phyloP scores from a whole-genome alignment of 108 stramenopile genomes.

The Chaetoceros muelleri region DNA sequence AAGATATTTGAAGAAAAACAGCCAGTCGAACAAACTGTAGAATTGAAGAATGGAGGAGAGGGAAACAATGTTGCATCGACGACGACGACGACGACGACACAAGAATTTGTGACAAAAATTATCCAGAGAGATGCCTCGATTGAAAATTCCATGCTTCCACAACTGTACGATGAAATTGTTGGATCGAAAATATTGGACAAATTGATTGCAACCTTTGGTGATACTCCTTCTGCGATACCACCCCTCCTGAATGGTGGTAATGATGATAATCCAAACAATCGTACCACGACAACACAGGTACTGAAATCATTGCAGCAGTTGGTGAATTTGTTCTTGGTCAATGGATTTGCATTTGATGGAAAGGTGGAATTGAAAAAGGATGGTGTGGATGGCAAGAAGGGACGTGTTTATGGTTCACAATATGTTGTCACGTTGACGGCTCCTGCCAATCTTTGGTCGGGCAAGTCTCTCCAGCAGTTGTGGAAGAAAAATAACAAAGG shows the following conservation, averaged over 20 bases:
- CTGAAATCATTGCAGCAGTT: conserved; percentile 43
- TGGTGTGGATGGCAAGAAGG: neutral
- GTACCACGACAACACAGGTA: conserved; percentile 12
- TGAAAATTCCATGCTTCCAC: conserved; percentile 28
- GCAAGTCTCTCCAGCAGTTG: conserved; percentile 39
- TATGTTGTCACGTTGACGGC: conserved; percentile 36
- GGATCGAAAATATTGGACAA: conserved; percentile 46
- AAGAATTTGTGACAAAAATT: conserved; percentile 44
- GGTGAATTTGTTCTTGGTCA: conserved; percentile 58
- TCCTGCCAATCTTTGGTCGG: conserved; percentile 74
- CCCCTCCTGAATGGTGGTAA: conserved; percentile 15
- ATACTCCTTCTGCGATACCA: conserved; percentile 44
- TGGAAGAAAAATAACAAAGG: no score
- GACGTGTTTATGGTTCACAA: conserved; percentile 22
- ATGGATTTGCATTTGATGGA: conserved; percentile 68
- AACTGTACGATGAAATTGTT: conserved; percentile 38
- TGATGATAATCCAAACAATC: neutral
- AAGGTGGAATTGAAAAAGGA: conserved; percentile 21
- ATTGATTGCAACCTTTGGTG: conserved; percentile 49
- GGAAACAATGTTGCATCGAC: no score
- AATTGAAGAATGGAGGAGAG: no score
- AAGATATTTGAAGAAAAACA: conserved; percentile 69
- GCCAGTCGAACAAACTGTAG: conserved; percentile 42
- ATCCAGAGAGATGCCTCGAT: conserved; percentile 55
- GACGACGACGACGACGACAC: no score